Base-by-base conservation (phyloP, 2,329 filamentous ascomycete species). In the Colletotrichum sp. region DNA sequence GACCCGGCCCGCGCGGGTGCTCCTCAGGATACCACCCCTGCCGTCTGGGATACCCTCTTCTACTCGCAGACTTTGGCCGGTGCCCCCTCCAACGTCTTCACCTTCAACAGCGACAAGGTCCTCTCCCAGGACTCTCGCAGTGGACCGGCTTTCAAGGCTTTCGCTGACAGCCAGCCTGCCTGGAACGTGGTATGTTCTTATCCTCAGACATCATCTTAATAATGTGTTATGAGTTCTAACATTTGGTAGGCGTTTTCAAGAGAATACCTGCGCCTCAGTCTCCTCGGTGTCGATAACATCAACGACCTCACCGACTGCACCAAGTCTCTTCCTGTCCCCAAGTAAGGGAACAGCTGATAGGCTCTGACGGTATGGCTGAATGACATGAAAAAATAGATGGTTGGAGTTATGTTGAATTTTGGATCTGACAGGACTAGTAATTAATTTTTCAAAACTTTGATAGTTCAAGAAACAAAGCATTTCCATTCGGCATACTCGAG, bases 221-320 rank as follows among this genome's bases (percentile, higher is more conserved):
- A 3, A 15, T 15, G 12, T 34, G 9, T 4, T 18, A 8, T 9
- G 6, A 36, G 6, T 6, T n/a, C 72, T 77, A 36, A 77, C 8
- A 8, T 9, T 5, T 1, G 1, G 26, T 21, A 88, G 85, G 89
- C 88, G 48, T 92, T 89, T 66, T 86, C 89, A 5, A 84, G 84
- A 48, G 89, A 88, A 16, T 91, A 91, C 77, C 84, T 90, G 63
- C 88, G 89, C 15, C 82, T 92, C 24, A 89, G 87, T 48, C 82
- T 92, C 4, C 86, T 92, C 8, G 90, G 90, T 3, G 89, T 91
- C 9, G 86, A 89, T 78, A 90, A 90, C 79, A 88, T 92, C 80
- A 91, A 91, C 80, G 80, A 84, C n/a, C 81, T 92, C 57, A 89
- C 86, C 13, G 90, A 91, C 76, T 92, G 90, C 84, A 90, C 88